Evolutionary conservation across 2,329 filamentous ascomycete genomes (phyloP).

Genomic region (Teratosphaeria zuluensis): DNA sequence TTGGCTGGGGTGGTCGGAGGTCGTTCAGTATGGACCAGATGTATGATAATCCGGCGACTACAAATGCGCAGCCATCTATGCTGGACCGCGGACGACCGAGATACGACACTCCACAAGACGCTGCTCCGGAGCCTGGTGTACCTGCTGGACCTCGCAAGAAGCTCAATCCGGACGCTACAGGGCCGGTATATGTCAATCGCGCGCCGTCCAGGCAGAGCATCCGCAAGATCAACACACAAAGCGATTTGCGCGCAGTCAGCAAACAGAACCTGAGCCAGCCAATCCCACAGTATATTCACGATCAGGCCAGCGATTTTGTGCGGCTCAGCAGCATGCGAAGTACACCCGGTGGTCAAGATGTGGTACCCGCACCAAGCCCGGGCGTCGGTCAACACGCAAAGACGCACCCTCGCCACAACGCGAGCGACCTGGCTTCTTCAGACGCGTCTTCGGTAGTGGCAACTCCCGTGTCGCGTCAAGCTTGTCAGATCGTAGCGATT

Average conservation of each 20-base stretch:
- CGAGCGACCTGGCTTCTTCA: conserved; percentile 80
- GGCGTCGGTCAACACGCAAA: conserved; percentile 10
- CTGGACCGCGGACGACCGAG: conserved; percentile 33
- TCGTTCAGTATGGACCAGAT: conserved; percentile 69
- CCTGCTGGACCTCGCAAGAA: conserved; percentile 63
- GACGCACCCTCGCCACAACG: conserved; percentile 15
- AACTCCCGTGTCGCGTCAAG: conserved; percentile 15
- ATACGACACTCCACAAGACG: conserved; percentile 53
- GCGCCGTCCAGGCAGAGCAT: conserved; percentile 15
- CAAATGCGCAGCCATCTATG: conserved; percentile 27
- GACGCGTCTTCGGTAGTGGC: conserved; percentile 65
- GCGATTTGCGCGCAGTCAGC: conserved; percentile 18
- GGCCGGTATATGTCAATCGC: conserved; percentile 25
- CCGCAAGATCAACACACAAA: conserved; percentile 24
- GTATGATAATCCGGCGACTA: conserved; percentile 34
- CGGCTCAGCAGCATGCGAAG: conserved; percentile 33
- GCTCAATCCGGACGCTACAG: conserved; percentile 29
- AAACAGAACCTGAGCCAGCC: conserved; percentile 9
- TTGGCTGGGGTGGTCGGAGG: conserved; percentile 39
- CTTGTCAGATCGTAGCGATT: conserved; percentile 3
- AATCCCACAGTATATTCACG: conserved; percentile 32
- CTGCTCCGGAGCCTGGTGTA: conserved; percentile 76
- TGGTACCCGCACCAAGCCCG: conserved; percentile 38
- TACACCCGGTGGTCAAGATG: not conserved
- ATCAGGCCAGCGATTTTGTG: conserved; percentile 40